Evolutionary conservation across 1,139 yeast species (phyloP).

Genomic region (Geotrichum europaeum): DNA sequence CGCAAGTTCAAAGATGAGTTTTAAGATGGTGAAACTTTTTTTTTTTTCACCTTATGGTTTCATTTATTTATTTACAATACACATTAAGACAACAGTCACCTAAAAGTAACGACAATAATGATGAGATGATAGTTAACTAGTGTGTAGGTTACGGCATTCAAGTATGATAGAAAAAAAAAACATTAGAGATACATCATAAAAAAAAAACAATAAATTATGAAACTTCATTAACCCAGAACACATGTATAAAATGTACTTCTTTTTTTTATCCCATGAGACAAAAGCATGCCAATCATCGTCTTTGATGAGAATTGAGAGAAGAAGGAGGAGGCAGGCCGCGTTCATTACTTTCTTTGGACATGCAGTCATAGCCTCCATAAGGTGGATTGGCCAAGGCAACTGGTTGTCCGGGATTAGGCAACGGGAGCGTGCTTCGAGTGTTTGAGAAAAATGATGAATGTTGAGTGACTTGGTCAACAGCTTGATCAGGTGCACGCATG

Average conservation of each 20-base stretch:
- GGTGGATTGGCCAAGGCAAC: slow-evolving; percentile 7
- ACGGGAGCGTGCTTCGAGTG: slow-evolving; percentile 7
- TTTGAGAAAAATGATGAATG: slow-evolving; percentile 9
- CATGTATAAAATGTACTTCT: background rate
- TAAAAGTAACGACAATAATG: background rate
- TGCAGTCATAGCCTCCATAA: slow-evolving; percentile 19
- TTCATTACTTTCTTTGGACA: slow-evolving; percentile 26
- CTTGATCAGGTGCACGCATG: slow-evolving; percentile 9
- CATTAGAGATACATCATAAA: background rate
- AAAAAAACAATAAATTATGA: background rate
- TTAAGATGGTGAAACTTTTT: slow-evolving; percentile 34
- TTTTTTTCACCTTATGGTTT: background rate
- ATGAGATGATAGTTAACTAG: background rate
- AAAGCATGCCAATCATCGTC: slow-evolving; percentile 1
- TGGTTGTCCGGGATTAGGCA: slow-evolving; percentile 6
- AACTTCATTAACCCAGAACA: background rate
- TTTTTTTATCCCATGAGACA: background rate
- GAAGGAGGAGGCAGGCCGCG: slow-evolving; percentile 19
- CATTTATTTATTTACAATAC: background rate
- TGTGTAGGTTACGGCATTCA: background rate
- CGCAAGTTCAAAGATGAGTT: slow-evolving; percentile 56
- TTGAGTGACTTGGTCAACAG: slow-evolving; percentile 4
- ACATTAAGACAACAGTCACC: background rate
- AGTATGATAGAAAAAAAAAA: background rate
- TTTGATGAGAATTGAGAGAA: slow-evolving; percentile 3